Evolutionary conservation across 257 asterid genomes (phyloP), one percentile per base, ranked within the genome.

Genomic region (Solanum chmielewskii): DNA sequence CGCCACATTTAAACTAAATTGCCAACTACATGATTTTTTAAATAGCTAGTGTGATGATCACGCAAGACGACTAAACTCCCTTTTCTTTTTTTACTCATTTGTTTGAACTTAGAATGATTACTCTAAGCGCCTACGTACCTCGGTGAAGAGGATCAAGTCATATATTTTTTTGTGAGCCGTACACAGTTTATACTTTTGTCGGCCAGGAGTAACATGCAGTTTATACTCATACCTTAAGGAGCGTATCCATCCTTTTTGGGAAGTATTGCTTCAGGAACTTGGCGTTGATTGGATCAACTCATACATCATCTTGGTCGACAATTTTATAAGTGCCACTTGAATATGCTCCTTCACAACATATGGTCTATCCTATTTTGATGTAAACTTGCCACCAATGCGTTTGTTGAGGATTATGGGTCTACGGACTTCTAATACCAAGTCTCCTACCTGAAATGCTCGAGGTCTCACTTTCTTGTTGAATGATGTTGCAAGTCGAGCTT

Each of bases 371-470:
- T 23, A 16, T 52, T 52, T 52, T 52, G 62, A 7, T 52, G 23
- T 18, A 7, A 52, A 52, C n/a, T 52, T 52, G 4, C 16, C 10
- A 16, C 2, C 4, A 1, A 52, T 52, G 62, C n/a, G 0, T 52
- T 16, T 52, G n/a, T 18, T 52, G 10, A 52, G 62, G 62, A 6
- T 52, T 59, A 59, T 59, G 25, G 69, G 7, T 60, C 69, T 60
- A 0, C 1, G 0, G 0, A 49, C 21, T 49, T 0, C 60, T 49
- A 49, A 2, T 21, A 49, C 60, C 7, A 0, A 49, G 60, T 49
- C 60, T 49, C 21, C 21, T 8, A 15, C 60, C 5, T 49, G 8
- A 49, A 49, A 49, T 15, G 21, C 15, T 15, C 3, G 60, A 0
- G 60, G 60, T 49, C 21, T 0, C 12, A 60, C 29, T 5, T 21